Conservation (phyloP, 345 rosid species). For the Reutealis trisperma region DNA sequence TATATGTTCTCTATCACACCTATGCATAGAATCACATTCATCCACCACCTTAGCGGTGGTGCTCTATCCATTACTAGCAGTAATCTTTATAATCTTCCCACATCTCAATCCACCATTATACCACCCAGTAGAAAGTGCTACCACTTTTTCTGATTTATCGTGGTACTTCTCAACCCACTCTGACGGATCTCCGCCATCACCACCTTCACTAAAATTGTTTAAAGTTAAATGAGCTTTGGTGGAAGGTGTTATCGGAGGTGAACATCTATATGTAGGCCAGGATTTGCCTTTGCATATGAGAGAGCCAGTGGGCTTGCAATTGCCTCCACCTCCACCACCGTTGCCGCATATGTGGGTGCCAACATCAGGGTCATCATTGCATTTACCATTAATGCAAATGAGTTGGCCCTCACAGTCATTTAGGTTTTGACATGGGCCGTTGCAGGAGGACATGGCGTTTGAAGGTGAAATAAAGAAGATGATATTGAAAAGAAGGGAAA, state of each 20-base stretch:
- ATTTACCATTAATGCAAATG: conserved; percentile 39
- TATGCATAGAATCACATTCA: conserved; percentile 40
- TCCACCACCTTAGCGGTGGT: conserved; percentile 40
- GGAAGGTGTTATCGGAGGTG: conserved; percentile 30
- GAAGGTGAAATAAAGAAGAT: neutral
- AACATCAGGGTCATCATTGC: conserved; percentile 37
- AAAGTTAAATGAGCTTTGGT: conserved; percentile 28
- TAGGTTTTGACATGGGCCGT: conserved; percentile 33
- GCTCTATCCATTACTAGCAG: conserved; percentile 22
- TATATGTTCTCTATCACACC: conserved; percentile 44
- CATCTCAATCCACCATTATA: conserved; percentile 35
- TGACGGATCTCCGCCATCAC: conserved; percentile 32
- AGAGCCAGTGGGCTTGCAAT: conserved; percentile 27
- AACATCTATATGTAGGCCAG: conserved; percentile 24
- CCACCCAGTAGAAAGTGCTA: conserved; percentile 48
- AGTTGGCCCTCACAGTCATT: conserved; percentile 43
- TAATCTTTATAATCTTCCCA: conserved; percentile 33
- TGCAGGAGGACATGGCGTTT: conserved; percentile 37
- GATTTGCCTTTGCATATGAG: conserved; percentile 2
- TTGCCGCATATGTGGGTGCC: conserved; percentile 32
- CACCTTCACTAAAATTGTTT: conserved; percentile 45
- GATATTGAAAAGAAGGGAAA: neutral
- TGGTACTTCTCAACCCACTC: conserved; percentile 35
- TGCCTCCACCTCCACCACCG: neutral
- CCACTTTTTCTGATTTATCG: conserved; percentile 17